Evolutionary conservation across 331 rosid species (phyloP), one percentile per base, ranked within the genome.

Genomic region (Saraca asoca): DNA sequence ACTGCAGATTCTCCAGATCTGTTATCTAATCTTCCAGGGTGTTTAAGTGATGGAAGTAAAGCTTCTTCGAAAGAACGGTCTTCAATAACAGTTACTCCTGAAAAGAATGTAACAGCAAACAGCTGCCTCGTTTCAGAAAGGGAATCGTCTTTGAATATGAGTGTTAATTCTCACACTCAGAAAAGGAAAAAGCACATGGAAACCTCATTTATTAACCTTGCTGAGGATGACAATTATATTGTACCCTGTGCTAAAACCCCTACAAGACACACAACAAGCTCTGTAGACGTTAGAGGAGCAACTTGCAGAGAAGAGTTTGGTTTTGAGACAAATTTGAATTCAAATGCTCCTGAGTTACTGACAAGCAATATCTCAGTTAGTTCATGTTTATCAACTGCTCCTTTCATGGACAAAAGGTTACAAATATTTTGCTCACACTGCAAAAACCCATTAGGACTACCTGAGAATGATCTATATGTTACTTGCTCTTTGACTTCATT

Each of bases 121-220:
- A 66, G 66, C 62, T 60, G 74, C 67, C 54, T 75, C 51, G 71
- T 68, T 68, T 67, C 58, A 17, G 88, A 91, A 79, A 76, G 51
- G 61, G 97, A 89, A 33, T 85, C 87, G 7, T 71, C 78, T 69
- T 58, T 80, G 77, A 78, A 77, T 86, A 62, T 64, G 80, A 91
- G 98, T 80, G 96, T 89, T 55, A 89, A 89, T 79, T 93, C 98
- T 74, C 86, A 85, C 73, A 63, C 75, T 56, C 91, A 74, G 41
- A 93, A 90, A 80, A 83, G 86, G 64, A 90, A 94, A 79, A 87
- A 79, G 80, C 44, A 83, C 58, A 44, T 70, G 51, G 69, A 53
- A 69, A 34, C 80, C 67, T 70, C 81, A 1, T 69, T 70, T 67
- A 65, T 58, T 39, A 75, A 75, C 78, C 88, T 79, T 57, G 8